These are phyloP conservation scores for Ettlia oleoabundans DNA, from an alignment of 139 green algal species.

Conservation along the genomic window DNA sequence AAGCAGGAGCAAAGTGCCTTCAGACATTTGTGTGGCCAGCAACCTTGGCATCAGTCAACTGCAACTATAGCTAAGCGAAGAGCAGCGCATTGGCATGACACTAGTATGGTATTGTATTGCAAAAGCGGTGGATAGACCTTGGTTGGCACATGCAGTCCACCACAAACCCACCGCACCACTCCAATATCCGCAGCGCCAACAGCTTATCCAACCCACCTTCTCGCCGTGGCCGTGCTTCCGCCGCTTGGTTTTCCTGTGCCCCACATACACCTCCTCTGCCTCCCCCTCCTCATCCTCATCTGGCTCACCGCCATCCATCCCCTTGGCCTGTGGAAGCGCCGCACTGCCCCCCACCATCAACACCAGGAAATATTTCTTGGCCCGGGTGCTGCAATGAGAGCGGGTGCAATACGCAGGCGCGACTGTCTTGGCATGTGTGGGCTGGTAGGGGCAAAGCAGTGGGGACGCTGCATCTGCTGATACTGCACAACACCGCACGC, in stretches of 20 bases:
- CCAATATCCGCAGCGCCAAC: too few relatives aligned
- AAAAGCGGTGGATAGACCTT: not conserved
- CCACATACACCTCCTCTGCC: slow-evolving; percentile 47
- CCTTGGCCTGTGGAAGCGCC: slow-evolving; percentile 55
- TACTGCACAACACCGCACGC: not conserved
- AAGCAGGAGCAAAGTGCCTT: not conserved
- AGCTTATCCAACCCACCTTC: not conserved
- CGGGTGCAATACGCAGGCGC: too few relatives aligned
- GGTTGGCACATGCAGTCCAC: not conserved
- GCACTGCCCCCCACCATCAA: slow-evolving; percentile 88
- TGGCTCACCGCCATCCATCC: slow-evolving; percentile 52
- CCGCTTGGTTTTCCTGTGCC: slow-evolving; percentile 40
- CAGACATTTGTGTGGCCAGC: too few relatives aligned
- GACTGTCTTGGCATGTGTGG: too few relatives aligned
- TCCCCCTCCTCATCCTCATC: slow-evolving; percentile 39
- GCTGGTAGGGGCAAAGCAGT: not conserved
- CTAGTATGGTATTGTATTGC: not conserved
- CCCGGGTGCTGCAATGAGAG: slow-evolving; percentile 62
- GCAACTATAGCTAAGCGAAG: too few relatives aligned
- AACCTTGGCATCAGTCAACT: too few relatives aligned
- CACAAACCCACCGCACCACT: not conserved
- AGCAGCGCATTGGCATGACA: not conserved
- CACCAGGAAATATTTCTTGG: slow-evolving; percentile 98
- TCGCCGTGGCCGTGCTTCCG: slow-evolving; percentile 39
- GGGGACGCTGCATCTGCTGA: too few relatives aligned